Evolutionary conservation across 768 basidiomycete genomes (phyloP).

Genomic region (Lactarius tabidus): DNA sequence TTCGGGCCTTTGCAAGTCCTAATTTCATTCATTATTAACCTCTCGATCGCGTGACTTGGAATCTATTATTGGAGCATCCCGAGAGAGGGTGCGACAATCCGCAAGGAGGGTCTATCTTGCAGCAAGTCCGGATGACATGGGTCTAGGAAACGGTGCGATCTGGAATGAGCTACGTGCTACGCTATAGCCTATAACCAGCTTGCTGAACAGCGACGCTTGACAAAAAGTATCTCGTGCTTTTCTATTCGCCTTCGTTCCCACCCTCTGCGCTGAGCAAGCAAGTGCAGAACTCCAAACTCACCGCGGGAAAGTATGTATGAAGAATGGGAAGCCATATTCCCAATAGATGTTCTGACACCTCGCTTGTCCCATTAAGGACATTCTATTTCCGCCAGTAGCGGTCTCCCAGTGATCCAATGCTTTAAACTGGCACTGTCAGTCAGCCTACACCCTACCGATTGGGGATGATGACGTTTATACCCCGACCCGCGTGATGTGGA

Average conservation of each 20-base stretch:
- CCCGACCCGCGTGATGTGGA: not conserved
- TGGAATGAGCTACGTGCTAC: constrained; percentile 72
- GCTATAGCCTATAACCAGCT: no score
- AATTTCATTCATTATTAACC: constrained; percentile 59
- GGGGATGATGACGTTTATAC: not conserved
- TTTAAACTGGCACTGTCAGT: not conserved
- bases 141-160: constrained; percentile 81
- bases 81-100: constrained; percentile 69
- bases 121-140: constrained; percentile 91
- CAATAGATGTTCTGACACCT: no score
- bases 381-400: not conserved
- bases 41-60: constrained; percentile 91
- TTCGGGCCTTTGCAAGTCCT: no score
- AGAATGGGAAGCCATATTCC: not conserved
- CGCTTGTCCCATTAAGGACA: no score
- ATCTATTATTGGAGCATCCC: constrained; percentile 83
- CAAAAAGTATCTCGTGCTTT: not conserved
- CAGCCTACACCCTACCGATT: not conserved
- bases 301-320: not conserved
- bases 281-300: not conserved
- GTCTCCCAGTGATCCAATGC: not conserved
- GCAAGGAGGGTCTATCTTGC: constrained; percentile 84
- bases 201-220: no score
- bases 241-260: constrained; percentile 1
- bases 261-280: not conserved